A percentile compares a stretch with the other conserved stretches of the same genome.
Conservation (phyloP, 2,329 filamentous ascomycete species). For the Reticulascus tulasneorum region DNA sequence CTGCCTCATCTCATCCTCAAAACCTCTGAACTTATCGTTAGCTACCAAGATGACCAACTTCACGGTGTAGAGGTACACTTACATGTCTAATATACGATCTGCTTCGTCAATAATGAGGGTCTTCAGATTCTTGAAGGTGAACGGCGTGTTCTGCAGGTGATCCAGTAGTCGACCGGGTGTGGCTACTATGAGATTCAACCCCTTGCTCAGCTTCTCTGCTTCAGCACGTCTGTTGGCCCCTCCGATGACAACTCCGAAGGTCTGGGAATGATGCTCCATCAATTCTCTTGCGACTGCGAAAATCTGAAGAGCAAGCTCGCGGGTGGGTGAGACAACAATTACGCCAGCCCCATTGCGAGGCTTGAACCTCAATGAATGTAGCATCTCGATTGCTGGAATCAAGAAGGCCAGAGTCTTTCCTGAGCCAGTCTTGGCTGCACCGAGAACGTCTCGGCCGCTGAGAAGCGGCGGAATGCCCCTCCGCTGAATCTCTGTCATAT, state of each 20-base stretch:
- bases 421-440: conserved; percentile 92
- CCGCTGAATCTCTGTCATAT: conserved; percentile 92
- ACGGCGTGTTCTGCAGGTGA: conserved; percentile 89
- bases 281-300: conserved; percentile 92
- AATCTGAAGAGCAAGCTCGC: conserved; percentile 92
- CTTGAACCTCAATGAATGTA: conserved; percentile 87
- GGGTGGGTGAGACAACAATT: conserved; percentile 86
- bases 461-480: conserved; percentile 83
- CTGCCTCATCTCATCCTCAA: conserved; percentile 97
- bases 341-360: conserved; percentile 90
- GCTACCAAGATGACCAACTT: too few species aligned
- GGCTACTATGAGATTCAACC: conserved; percentile 90
- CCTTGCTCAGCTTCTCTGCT: conserved; percentile 89
- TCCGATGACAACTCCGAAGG: conserved; percentile 93
- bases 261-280: conserved; percentile 89
- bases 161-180: conserved; percentile 91
- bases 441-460: conserved; percentile 86
- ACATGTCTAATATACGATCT: conserved; percentile 93
- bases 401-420: conserved; percentile 95
- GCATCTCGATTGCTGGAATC: conserved; percentile 90
- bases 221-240: conserved; percentile 89
- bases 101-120: conserved; percentile 94
- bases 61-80: too few species aligned
- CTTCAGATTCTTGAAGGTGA: conserved; percentile 88
- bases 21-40: too few species aligned